Evolutionary conservation across 2,329 filamentous ascomycete genomes (phyloP), one percentile per base, ranked within the genome.

Genomic region (Talaromyces rugulosus): DNA sequence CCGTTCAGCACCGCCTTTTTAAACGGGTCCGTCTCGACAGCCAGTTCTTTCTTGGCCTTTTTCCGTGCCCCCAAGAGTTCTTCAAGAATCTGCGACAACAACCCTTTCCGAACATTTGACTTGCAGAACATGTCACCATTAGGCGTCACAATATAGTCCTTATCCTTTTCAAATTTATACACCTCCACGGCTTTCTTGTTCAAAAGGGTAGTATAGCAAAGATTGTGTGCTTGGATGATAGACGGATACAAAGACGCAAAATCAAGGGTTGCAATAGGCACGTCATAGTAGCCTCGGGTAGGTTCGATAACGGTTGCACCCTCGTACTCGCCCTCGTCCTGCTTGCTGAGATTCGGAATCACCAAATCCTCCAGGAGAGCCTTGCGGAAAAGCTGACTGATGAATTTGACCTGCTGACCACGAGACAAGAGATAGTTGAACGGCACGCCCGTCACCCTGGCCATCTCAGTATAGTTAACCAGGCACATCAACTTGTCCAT

Each of bases 381-480:
- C 76, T 98, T 98, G 62, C 95, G 89, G 83, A 96, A 99, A 16
- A 99, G 82, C 73, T 99, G 95, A 74, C 93, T 98, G 78, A 99
- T 86, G 78, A 99, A 99, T 72, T 96, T 96, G 74, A 99, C 88
- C 77, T 99, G 96, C 75, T 99, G 95, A 52, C 95, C 95, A 72
- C 93, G 88, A 28, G 95, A 87, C 1, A 99, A 84, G 52, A 99
- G 83, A 72, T 89, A 96, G 73, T 96, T 98, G 82, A 99, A 99
- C 0, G 95, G 95, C 4, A 99, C 94, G 69, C 95, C 95, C 30
- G 96, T 99, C 77, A 99, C 95, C 86, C 95, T 95, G 62, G 95
- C 94, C 95, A 99, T 99, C 78, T 99, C 95, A 0, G 95, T 98
- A 72, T 98, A 98, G 74, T 99, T 99, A 77, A 96, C 90, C n/a